Base-by-base conservation (phyloP, 2,329 filamentous ascomycete species). In the Botrytis deweyae region DNA sequence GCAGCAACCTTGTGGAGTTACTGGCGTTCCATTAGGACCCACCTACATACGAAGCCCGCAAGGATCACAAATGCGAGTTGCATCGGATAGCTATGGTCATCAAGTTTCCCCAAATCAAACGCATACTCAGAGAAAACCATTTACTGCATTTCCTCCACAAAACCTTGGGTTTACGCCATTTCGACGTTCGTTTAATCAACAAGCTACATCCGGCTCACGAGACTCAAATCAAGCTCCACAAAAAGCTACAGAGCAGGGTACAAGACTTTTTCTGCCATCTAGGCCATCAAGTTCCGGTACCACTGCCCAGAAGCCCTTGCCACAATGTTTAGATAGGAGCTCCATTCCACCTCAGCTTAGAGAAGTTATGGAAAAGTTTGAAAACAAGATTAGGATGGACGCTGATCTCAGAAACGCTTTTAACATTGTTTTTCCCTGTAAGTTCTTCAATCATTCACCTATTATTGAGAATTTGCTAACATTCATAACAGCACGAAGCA, bases 281-380 rank as follows among this genome's bases (percentile, higher is more conserved):
- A 29, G n/a, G 52, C 59, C 18, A 14, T 36, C 59, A 40, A 66
- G 25, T 25, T 55, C 44, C 10, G 29, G 33, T 33, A 16, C 14
- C 3, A 20, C 44, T 14, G 14, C 40, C 40, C 42, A 72, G 7
- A 44, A 52, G 12, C 25, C 36, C 44, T 40, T 25, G 10, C 46
- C 38, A 52, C 38, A 58, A 59, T 8, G 22, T 33, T 44, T 58
- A 33, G 66, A 69, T 58, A 66, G 61, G 25, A 66, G 12, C 62
- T 65, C 29, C 3, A 72, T 72, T 36, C n/a, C 18, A 36, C 70
- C 70, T 59, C 36, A 72, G 38, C 61, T 72, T 52, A 72, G 62
- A 25, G 62, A 52, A 33, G n/a, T 46, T 8, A 72, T 72, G 46
- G 70, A 72, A 55, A 65, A 44, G 16, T 49, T 72, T 49, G 71